These are phyloP conservation scores for Beauveria asiatica DNA, from an alignment of 2,329 filamentous ascomycete species.

Conservation along the genomic window DNA sequence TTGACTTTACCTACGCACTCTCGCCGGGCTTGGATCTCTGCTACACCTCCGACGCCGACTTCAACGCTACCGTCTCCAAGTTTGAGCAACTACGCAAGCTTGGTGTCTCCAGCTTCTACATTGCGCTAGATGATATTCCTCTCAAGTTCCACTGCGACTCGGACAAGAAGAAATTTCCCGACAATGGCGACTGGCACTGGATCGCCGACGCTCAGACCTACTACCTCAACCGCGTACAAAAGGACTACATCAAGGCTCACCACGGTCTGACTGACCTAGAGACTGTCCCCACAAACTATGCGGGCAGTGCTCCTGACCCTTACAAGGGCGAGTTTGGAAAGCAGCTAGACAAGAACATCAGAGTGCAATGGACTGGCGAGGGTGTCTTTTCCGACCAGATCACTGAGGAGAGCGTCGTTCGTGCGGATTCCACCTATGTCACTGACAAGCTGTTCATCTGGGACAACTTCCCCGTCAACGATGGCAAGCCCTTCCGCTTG, in stretches of 20 bases:
- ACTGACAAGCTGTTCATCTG: slow-evolving; percentile 14
- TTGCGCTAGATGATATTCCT: slow-evolving; percentile 14
- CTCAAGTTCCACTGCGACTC: slow-evolving; percentile 12
- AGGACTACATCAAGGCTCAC: slow-evolving; percentile 12
- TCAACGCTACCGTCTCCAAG: slow-evolving; percentile 12
- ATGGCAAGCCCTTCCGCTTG: slow-evolving; percentile 10
- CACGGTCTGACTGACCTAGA: slow-evolving; percentile 11
- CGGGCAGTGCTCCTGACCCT: slow-evolving; percentile 8
- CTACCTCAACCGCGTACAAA: slow-evolving; percentile 14
- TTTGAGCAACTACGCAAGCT: slow-evolving; percentile 13
- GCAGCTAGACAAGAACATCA: slow-evolving; percentile 9
- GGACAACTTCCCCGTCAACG: slow-evolving; percentile 15
- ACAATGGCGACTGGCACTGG: slow-evolving; percentile 4
- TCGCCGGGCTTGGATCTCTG: slow-evolving; percentile 14
- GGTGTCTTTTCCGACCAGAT: slow-evolving; percentile 12
- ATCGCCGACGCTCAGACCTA: slow-evolving; percentile 11
- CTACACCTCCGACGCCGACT: slow-evolving; percentile 13
- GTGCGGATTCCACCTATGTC: slow-evolving; percentile 10
- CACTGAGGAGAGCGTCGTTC: slow-evolving; percentile 11
- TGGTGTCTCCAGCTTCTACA: slow-evolving; percentile 14
- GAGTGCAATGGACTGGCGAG: slow-evolving; percentile 14
- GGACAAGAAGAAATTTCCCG: slow-evolving; percentile 8
- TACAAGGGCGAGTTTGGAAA: slow-evolving; percentile 14
- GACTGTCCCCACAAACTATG: slow-evolving; percentile 13
- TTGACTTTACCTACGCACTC: slow-evolving; percentile 14